These are phyloP conservation scores for Curvularia eragrostidis DNA, from an alignment of 2,329 filamentous ascomycete species.

Conservation along the genomic window DNA sequence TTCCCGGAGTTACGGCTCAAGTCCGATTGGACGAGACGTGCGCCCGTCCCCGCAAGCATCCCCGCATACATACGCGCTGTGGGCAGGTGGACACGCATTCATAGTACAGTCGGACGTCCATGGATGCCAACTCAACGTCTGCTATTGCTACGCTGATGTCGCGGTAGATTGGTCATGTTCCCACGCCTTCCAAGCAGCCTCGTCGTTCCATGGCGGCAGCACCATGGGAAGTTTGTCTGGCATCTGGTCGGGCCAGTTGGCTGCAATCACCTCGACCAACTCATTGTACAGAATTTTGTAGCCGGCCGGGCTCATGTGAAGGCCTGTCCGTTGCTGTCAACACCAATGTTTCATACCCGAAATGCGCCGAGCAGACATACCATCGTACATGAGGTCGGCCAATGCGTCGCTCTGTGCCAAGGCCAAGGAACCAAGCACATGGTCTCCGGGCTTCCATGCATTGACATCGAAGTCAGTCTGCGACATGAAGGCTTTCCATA, in stretches of 20 bases:
- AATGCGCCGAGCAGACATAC: conserved; percentile 46
- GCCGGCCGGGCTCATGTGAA: conserved; percentile 65
- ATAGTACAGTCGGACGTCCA: background rate
- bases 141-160: background rate
- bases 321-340: conserved; percentile 48
- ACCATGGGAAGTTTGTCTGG: conserved; percentile 61
- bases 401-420: conserved; percentile 64
- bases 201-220: conserved; percentile 61
- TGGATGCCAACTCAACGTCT: background rate
- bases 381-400: conserved; percentile 62
- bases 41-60: conserved; percentile 4
- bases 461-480: conserved; percentile 59
- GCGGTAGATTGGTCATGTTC: conserved; percentile 8
- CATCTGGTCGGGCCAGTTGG: conserved; percentile 62
- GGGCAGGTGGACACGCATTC: background rate
- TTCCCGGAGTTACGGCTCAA: conserved; percentile 17
- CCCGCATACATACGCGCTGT: conserved; percentile 3
- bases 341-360: background rate
- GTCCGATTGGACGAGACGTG: conserved; percentile 12
- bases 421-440: conserved; percentile 64
- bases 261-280: conserved; percentile 59
- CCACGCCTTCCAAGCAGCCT: conserved; percentile 43
- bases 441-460: conserved; percentile 51
- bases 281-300: conserved; percentile 64
- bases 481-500: conserved; percentile 80